Percentiles rank a stretch among this genome's conserved stretches.
Evolutionary conservation across 176 grass and related monocot species (phyloP).

Genomic region (Oryza meridionalis): DNA sequence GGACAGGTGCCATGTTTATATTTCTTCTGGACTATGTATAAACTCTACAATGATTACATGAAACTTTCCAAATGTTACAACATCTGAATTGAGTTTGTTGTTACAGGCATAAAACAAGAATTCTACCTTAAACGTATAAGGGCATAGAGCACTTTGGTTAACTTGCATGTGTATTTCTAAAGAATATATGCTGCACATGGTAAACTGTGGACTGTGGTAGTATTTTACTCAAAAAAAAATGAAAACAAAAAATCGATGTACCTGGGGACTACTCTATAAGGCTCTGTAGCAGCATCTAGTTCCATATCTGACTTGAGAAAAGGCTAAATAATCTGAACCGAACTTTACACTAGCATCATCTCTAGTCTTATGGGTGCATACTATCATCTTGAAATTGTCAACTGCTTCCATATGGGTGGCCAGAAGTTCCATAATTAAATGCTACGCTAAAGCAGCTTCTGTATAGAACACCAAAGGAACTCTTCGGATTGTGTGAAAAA

Average conservation of each 20-base stretch:
- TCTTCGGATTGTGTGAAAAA: conserved; percentile 9
- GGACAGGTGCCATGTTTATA: not conserved
- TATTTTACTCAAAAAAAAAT: conserved; percentile 5
- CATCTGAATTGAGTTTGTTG: not conserved
- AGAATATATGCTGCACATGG: conserved; percentile 34
- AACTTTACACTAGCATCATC: not conserved
- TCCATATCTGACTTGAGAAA: conserved; percentile 20
- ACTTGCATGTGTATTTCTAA: conserved; percentile 16
- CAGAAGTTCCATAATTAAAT: conserved; percentile 20
- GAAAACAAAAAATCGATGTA: conserved; percentile 5
- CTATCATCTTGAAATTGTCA: conserved; percentile 3
- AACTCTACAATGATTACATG: conserved; percentile 8
- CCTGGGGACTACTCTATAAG: conserved; percentile 11
- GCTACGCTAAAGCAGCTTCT: not conserved
- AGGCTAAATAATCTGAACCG: conserved; percentile 2
- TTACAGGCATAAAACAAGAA: not conserved
- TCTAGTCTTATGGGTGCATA: conserved; percentile 9
- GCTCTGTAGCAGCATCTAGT: conserved; percentile 24
- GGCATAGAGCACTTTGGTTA: conserved; percentile 9
- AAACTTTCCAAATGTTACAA: not conserved
- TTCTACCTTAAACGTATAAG: not conserved
- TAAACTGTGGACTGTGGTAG: not conserved
- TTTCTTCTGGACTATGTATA: not conserved
- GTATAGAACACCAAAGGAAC: not conserved
- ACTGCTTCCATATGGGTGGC: conserved; percentile 11